These are phyloP conservation scores for Hericium alpestre DNA, from an alignment of 768 basidiomycete species.

Conservation along the genomic window DNA sequence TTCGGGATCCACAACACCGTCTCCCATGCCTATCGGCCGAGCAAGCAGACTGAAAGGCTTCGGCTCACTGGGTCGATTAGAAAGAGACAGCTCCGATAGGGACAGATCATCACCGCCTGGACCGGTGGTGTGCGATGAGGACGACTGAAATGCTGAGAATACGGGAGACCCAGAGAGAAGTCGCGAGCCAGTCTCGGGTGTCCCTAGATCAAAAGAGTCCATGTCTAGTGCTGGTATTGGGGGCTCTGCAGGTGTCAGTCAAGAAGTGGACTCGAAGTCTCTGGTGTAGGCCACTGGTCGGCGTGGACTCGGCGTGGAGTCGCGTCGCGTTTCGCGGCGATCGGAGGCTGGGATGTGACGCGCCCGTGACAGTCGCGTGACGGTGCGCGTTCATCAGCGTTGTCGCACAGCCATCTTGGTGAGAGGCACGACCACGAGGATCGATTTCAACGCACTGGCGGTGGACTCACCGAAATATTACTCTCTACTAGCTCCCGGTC, in stretches of 20 bases:
- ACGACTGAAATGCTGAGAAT: conserved; percentile 16
- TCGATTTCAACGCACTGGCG: too few relatives aligned
- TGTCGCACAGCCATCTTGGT: not conserved
- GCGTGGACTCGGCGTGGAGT: too few relatives aligned
- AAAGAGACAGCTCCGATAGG: conserved; percentile 43
- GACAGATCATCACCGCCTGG: conserved; percentile 43
- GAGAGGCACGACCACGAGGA: not conserved
- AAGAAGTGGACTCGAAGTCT: not conserved
- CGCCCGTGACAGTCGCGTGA: not conserved
- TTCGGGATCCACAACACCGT: not conserved
- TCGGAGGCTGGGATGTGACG: not conserved
- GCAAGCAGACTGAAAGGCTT: conserved; percentile 24
- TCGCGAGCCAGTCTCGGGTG: conserved; percentile 23
- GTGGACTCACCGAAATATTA: too few relatives aligned
- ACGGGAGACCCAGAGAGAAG: conserved; percentile 40
- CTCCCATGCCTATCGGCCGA: conserved; percentile 7
- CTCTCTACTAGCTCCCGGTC: too few relatives aligned
- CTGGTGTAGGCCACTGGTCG: too few relatives aligned
- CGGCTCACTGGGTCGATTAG: conserved; percentile 20
- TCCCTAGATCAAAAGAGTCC: conserved; percentile 22
- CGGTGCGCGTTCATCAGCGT: not conserved
- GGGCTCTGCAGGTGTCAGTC: not conserved
- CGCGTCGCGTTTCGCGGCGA: not conserved
- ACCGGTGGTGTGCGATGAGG: conserved; percentile 26
- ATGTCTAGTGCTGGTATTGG: conserved; percentile 9